Evolutionary conservation across 306 rosid genomes (phyloP).

Genomic region (Vigna mungo): DNA sequence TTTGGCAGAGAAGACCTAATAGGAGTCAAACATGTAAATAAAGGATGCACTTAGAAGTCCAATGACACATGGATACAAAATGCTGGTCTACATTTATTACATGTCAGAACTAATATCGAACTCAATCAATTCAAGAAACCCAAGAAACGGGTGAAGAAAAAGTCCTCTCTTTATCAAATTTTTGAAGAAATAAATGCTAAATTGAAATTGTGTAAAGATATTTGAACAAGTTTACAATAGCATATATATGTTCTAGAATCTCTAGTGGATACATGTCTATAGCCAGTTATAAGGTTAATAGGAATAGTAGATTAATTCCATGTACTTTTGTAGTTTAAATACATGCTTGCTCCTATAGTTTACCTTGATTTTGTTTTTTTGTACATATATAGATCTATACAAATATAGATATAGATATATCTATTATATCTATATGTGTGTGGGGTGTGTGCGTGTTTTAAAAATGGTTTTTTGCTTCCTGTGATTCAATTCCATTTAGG

Average conservation of each 20-base stretch:
- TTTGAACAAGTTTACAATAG: background rate
- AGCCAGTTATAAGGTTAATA: conserved; percentile 3
- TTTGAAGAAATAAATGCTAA: conserved; percentile 21
- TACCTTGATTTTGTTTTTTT: background rate
- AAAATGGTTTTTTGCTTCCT: background rate
- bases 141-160: background rate
- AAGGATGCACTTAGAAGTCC: conserved; percentile 37
- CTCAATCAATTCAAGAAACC: conserved; percentile 6
- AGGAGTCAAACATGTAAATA: conserved; percentile 32
- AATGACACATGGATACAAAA: conserved; percentile 24
- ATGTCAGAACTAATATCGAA: conserved; percentile 6
- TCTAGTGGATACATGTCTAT: conserved; percentile 5
- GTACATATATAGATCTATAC: background rate
- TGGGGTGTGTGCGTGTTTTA: background rate
- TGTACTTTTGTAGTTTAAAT: background rate
- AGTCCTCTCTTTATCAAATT: background rate
- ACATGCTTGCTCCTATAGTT: background rate
- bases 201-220: background rate
- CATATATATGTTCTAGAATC: conserved; percentile 18
- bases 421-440: no score
- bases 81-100: conserved; percentile 10
- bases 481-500: background rate
- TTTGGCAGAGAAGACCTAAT: conserved; percentile 77
- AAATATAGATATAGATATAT: no score
- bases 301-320: background rate